Evolutionary conservation across 1,284 basidiomycete species (phyloP), one percentile per base, ranked within the genome.

Genomic region (Termitomyces sp.): DNA sequence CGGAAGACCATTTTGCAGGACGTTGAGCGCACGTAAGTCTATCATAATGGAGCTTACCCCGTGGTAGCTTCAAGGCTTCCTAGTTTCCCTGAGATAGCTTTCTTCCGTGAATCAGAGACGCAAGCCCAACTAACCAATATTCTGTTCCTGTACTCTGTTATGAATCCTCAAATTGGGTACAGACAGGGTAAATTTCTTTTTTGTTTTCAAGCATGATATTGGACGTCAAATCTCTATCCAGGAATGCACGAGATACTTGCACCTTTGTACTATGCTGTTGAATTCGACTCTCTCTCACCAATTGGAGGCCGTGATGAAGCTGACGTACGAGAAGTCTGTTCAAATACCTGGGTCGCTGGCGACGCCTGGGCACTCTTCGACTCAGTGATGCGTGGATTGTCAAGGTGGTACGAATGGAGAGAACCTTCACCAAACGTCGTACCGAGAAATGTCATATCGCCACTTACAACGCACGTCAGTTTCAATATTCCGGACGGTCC

Each of bases 201-300:
- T n/a, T 3, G 30, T 21, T n/a, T 12, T 19, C 2, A 41, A 44
- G 7, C 28, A 21, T 30, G 24, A 40, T 45, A 12, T 26, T 50
- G 10, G 40, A 45, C 12, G 5, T 24, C 1, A 17, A 17, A 1
- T 28, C 19, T 46, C 2, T 8, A 5, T 54, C 15, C 39, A 78
- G 77, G 94, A 47, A 97, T 98, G 94, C 94, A 98, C 67, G 94
- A 98, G 67, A 75, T 97, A 4, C 79, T 96, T 6, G 94, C 93
- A 0, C 88, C 91, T 0, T 69, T 96, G 31, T 88, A 91, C 61
- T 83, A 88, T 65, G 86, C 86, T 1, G 77, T 92, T 52, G 89
- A 95, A 67, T 87, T 81, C 61, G 94, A 98, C 71, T 88, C 92
- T 1, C 67, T 90, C 15, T 59, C 71, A 17, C 71, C 75, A n/a